phyloP scores from a whole-genome alignment of 306 rosid genomes.

The Glycine latifolia region DNA sequence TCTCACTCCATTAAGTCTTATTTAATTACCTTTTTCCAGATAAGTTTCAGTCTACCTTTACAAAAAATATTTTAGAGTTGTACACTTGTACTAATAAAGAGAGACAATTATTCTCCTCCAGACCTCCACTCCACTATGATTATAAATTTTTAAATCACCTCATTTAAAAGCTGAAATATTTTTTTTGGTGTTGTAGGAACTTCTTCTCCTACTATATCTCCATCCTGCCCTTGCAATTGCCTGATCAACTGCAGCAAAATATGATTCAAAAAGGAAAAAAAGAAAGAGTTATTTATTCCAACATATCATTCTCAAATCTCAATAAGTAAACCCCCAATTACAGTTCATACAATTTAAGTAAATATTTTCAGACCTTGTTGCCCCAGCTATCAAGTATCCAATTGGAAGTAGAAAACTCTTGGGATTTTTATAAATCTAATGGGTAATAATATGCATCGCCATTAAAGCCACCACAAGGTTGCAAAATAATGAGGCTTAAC shows the following conservation, averaged over 20 bases:
- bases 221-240: constrained; percentile 78
- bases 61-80: constrained; percentile 31
- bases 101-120: constrained; percentile 28
- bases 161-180: constrained; percentile 83
- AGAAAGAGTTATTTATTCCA: constrained; percentile 14
- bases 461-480: constrained; percentile 31
- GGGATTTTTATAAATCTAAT: background rate
- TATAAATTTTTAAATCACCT: constrained; percentile 59
- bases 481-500: constrained; percentile 32
- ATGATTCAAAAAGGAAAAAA: constrained; percentile 38
- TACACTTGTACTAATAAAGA: background rate
- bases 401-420: constrained; percentile 22
- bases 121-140: background rate
- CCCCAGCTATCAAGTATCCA: constrained; percentile 10
- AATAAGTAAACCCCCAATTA: constrained; percentile 9
- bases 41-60: too few species aligned
- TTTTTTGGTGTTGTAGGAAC: constrained; percentile 79
- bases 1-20: too few species aligned
- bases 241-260: constrained; percentile 76
- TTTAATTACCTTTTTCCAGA: too few species aligned
- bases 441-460: background rate
- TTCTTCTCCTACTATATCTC: constrained; percentile 78
- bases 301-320: constrained; percentile 33
- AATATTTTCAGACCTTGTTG: constrained; percentile 5
- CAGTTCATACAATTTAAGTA: constrained; percentile 32